Evolutionary conservation across 768 basidiomycete genomes (phyloP).

Genomic region (Hygrophorus pudorinus): DNA sequence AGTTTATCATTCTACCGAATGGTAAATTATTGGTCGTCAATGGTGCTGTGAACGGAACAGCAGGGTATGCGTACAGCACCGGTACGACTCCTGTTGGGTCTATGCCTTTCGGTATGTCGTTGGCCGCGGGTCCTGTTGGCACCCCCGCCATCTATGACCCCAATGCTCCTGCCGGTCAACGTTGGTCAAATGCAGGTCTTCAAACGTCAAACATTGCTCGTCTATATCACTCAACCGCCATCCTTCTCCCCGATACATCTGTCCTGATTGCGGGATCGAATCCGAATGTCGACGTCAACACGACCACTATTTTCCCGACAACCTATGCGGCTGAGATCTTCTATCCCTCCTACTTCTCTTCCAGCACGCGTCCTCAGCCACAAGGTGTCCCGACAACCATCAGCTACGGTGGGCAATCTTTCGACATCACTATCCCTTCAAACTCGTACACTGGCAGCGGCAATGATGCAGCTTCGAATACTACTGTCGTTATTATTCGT

Average conservation of each 20-base stretch:
- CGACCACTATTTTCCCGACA: conserved; percentile 55
- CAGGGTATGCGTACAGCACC: conserved; percentile 65
- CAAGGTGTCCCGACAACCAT: conserved; percentile 63
- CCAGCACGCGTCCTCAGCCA: conserved; percentile 57
- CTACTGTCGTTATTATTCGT: conserved; percentile 72
- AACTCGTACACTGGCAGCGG: conserved; percentile 56
- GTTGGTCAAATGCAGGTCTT: conserved; percentile 66
- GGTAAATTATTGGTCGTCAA: conserved; percentile 75
- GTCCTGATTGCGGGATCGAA: conserved; percentile 89
- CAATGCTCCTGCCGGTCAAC: conserved; percentile 53
- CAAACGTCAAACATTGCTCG: conserved; percentile 56
- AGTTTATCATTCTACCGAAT: conserved; percentile 77
- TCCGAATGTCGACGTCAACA: conserved; percentile 79
- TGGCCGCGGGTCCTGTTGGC: conserved; percentile 72
- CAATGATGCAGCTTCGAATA: conserved; percentile 63
- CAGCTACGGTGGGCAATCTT: conserved; percentile 73
- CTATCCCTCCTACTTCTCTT: conserved; percentile 84
- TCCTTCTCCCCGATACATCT: conserved; percentile 82
- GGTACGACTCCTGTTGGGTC: conserved; percentile 33
- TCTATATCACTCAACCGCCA: conserved; percentile 85
- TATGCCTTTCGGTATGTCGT: conserved; percentile 64
- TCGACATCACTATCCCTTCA: conserved; percentile 64
- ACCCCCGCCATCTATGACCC: conserved; percentile 83
- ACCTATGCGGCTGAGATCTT: conserved; percentile 80
- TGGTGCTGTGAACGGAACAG: conserved; percentile 79